A percentile compares a stretch with the other conserved stretches of the same genome.
phyloP scores from a whole-genome alignment of 1,284 basidiomycete genomes.

The Sporisorium reilianum region DNA sequence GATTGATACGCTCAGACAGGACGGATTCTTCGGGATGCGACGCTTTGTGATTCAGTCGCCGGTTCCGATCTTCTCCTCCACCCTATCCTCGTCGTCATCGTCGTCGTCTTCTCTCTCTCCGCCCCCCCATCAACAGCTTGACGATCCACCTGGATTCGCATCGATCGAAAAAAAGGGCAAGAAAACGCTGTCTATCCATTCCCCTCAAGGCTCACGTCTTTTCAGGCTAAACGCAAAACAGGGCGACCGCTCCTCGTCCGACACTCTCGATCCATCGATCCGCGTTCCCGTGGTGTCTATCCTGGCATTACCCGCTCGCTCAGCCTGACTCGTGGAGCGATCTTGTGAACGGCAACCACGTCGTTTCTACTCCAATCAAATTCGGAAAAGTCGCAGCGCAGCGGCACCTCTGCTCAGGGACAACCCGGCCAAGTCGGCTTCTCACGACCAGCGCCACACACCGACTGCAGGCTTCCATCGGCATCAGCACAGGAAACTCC shows the following conservation, averaged over 20 bases:
- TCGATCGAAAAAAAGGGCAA: not conserved
- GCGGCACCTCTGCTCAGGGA: conserved; percentile 6
- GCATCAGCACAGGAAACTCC: conserved; percentile 17
- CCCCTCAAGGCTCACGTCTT: no score
- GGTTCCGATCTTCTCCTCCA: not conserved
- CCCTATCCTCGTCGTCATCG: conserved; percentile 6
- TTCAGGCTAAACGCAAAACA: not conserved
- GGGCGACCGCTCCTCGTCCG: not conserved
- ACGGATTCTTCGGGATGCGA: no score
- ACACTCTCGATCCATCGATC: not conserved
- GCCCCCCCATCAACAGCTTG: no score
- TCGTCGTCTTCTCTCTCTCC: not conserved
- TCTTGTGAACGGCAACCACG: conserved; percentile 16
- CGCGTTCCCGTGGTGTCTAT: not conserved
- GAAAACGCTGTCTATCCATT: no score
- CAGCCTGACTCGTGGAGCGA: not conserved
- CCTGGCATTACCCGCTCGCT: not conserved
- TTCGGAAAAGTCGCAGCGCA: conserved; percentile 16
- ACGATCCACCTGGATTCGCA: not conserved
- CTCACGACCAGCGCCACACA: conserved; percentile 15
- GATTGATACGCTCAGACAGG: no score
- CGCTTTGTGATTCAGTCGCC: no score
- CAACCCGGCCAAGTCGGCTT: conserved; percentile 3
- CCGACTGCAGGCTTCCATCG: conserved; percentile 33
- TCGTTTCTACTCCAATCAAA: conserved; percentile 23